These are phyloP conservation scores for Coemansia sp. DNA, from an alignment of 371 early-diverging fungal genomes.

Conservation along the genomic window DNA sequence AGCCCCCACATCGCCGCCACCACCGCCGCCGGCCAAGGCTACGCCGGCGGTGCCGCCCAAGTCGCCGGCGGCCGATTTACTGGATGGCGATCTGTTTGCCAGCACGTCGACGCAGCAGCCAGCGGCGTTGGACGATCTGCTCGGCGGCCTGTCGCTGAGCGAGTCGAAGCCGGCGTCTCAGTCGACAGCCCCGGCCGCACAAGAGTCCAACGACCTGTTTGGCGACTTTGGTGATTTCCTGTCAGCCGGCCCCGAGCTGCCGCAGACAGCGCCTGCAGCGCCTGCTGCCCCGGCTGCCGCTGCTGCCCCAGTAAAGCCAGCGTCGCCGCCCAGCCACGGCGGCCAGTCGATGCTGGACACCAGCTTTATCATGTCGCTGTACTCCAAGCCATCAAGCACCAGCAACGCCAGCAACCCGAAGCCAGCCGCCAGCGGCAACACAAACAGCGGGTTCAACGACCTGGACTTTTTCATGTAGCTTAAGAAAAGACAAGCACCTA, in stretches of 20 bases:
- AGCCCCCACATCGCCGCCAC: background rate
- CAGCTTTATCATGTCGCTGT: constrained; percentile 53
- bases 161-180: background rate
- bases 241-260: constrained; percentile 18
- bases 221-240: constrained; percentile 53
- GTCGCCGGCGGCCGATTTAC: constrained; percentile 9
- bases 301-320: constrained; percentile 8
- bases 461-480: constrained; percentile 23
- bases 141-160: constrained; percentile 21
- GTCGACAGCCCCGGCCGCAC: background rate
- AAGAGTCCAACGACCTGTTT: constrained; percentile 35
- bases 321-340: constrained; percentile 12
- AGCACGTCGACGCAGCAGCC: constrained; percentile 6
- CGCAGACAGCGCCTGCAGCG: constrained; percentile 1
- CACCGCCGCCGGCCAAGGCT: constrained; percentile 12
- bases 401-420: constrained; percentile 8
- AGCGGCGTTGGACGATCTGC: constrained; percentile 1
- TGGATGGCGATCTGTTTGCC: constrained; percentile 34
- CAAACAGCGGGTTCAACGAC: constrained; percentile 28
- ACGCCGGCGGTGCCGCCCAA: background rate
- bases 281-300: background rate
- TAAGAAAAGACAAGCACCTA: background rate
- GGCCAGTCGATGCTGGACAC: constrained; percentile 45
- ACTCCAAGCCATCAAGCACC: constrained; percentile 31
- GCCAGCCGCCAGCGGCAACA: constrained; percentile 3